Evolutionary conservation across 1,139 yeast genomes (phyloP).

Genomic region (Pichia sp.): DNA sequence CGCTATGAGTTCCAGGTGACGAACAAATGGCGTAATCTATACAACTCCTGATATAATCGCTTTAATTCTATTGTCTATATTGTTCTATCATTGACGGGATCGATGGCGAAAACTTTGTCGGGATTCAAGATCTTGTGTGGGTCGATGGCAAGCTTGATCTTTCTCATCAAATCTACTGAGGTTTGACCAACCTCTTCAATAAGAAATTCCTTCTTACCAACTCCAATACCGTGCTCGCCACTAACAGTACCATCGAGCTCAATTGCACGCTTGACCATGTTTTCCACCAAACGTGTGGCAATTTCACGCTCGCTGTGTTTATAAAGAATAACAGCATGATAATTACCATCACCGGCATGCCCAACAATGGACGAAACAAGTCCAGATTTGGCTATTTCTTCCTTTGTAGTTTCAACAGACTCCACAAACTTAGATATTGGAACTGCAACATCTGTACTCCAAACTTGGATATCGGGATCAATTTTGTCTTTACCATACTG

Average conservation of each 20-base stretch:
- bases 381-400: constrained; percentile 51
- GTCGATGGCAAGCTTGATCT: constrained; percentile 62
- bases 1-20: too few relatives aligned
- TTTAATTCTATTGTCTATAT: constrained; percentile 1
- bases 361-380: constrained; percentile 54
- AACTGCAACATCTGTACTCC: constrained; percentile 90
- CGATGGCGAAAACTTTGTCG: constrained; percentile 64
- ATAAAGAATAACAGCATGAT: constrained; percentile 72
- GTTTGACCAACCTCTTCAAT: constrained; percentile 60
- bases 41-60: too few relatives aligned
- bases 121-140: constrained; percentile 72
- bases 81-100: constrained; percentile 32
- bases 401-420: constrained; percentile 52
- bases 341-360: constrained; percentile 89
- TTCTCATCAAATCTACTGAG: constrained; percentile 67
- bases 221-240: constrained; percentile 87
- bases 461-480: constrained; percentile 59
- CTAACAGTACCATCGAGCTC: constrained; percentile 78
- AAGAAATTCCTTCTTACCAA: constrained; percentile 66
- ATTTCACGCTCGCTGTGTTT: constrained; percentile 36
- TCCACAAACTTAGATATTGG: constrained; percentile 66
- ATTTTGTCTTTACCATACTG: constrained; percentile 53
- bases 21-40: too few relatives aligned
- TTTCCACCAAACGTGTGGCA: constrained; percentile 51
- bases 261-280: constrained; percentile 63